Evolutionary conservation across 1,284 basidiomycete genomes (phyloP).

Genomic region (Moesziomyces aphidis): DNA sequence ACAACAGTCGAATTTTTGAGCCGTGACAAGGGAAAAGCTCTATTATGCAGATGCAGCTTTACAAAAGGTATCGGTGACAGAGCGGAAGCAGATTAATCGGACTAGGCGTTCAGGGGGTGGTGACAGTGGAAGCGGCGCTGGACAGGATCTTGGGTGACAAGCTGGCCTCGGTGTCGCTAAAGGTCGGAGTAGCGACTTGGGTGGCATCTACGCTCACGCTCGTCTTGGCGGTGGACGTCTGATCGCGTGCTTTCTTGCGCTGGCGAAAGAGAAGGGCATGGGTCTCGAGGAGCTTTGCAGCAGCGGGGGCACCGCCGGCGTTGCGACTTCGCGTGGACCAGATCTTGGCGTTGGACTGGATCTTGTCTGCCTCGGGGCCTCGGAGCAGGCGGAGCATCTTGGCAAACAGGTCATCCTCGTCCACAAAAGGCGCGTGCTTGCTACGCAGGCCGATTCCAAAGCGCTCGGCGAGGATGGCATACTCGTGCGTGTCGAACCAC

Average conservation of each 20-base stretch:
- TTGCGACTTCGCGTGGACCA: slow-evolving; percentile 47
- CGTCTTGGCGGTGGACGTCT: neutral
- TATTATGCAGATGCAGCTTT: no score
- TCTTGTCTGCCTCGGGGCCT: slow-evolving; percentile 31
- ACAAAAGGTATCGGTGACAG: no score
- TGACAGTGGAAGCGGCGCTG: slow-evolving; percentile 17
- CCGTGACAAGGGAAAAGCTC: no score
- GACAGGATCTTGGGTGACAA: slow-evolving; percentile 7
- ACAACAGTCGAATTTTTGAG: no score
- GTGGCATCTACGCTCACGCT: neutral
- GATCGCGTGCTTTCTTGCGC: slow-evolving; percentile 16
- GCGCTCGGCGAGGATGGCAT: slow-evolving; percentile 41
- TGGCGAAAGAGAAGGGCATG: slow-evolving; percentile 30
- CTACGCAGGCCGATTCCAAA: slow-evolving; percentile 51
- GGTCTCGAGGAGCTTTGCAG: slow-evolving; percentile 48
- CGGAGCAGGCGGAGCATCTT: slow-evolving; percentile 43
- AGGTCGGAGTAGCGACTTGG: neutral
- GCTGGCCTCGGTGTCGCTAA: slow-evolving; percentile 5
- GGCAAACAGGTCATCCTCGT: slow-evolving; percentile 40
- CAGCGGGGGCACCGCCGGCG: slow-evolving; percentile 50
- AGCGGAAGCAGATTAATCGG: no score
- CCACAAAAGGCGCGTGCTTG: slow-evolving; percentile 44
- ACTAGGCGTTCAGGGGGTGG: neutral
- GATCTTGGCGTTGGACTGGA: slow-evolving; percentile 38
- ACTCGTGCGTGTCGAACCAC: slow-evolving; percentile 63